Evolutionary conservation across 164 flowering plant genomes (phyloP).

Genomic region (Chloranthus sessilifolius): DNA sequence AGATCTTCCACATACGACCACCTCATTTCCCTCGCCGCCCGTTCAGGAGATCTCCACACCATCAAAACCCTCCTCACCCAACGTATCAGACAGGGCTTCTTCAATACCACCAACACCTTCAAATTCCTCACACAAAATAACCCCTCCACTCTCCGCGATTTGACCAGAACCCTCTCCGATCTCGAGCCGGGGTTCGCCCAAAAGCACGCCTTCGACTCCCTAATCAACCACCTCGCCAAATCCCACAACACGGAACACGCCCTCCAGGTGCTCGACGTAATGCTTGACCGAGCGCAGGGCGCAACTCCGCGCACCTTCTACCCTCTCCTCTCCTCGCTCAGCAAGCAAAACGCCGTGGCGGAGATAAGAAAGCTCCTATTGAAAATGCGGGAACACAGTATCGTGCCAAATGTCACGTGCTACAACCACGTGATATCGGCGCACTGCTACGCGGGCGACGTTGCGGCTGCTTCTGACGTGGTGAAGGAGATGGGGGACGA

Average conservation of each 20-base stretch:
- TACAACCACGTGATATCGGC: conserved; percentile 42
- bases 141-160: conserved; percentile 25
- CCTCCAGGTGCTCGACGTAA: conserved; percentile 27
- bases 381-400: conserved; percentile 26
- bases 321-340: conserved; percentile 41
- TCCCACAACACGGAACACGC: conserved; percentile 23
- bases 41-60: conserved; percentile 33
- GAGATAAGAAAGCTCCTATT: conserved; percentile 37
- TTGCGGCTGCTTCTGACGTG: conserved; percentile 25
- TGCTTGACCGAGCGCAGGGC: conserved; percentile 23
- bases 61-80: conserved; percentile 40
- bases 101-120: conserved; percentile 57
- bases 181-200: conserved; percentile 34
- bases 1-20: conserved; percentile 40
- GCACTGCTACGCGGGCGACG: conserved; percentile 34
- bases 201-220: conserved; percentile 44
- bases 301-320: conserved; percentile 31
- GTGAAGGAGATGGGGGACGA: conserved; percentile 31
- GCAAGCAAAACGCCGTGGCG: conserved; percentile 26
- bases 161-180: conserved; percentile 24
- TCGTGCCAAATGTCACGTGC: conserved; percentile 34
- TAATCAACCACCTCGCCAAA: conserved; percentile 41
- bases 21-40: conserved; percentile 41
- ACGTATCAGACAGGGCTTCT: conserved; percentile 35
- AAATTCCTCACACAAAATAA: conserved; percentile 35